A percentile compares a stretch with the other conserved stretches of the same genome.
Evolutionary conservation across 345 rosid genomes (phyloP).

Genomic region (Dimocarpus longan): DNA sequence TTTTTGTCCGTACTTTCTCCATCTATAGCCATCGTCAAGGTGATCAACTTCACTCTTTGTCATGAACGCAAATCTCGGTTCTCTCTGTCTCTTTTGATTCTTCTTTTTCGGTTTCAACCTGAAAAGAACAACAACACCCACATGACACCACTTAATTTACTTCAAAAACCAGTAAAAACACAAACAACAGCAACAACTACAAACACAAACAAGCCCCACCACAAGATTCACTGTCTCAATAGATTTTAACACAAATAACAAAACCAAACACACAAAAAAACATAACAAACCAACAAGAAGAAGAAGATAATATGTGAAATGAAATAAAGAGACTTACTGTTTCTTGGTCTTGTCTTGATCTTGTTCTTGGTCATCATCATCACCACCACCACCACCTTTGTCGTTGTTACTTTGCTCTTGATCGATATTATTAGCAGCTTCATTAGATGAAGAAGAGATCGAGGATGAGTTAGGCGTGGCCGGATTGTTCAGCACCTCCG

Average conservation of each 20-base stretch:
- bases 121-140: conserved; percentile 12
- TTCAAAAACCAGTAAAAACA: neutral
- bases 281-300: neutral
- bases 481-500: conserved; percentile 78
- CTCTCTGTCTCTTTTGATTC: conserved; percentile 77
- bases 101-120: conserved; percentile 93
- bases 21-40: conserved; percentile 93
- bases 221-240: neutral
- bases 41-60: conserved; percentile 95
- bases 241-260: neutral
- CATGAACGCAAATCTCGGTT: conserved; percentile 92
- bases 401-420: conserved; percentile 35
- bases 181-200: neutral
- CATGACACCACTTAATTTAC: conserved; percentile 10
- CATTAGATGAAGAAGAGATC: conserved; percentile 78
- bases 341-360: conserved; percentile 60
- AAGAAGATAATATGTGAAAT: neutral
- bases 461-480: conserved; percentile 89
- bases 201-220: neutral
- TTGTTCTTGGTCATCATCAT: conserved; percentile 44
- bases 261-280: neutral
- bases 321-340: conserved; percentile 52
- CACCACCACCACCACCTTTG: conserved; percentile 26
- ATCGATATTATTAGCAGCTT: conserved; percentile 35
- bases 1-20: conserved; percentile 99